Conservation (phyloP, 495 filamentous ascomycete species). For the Tuber magnatum region DNA sequence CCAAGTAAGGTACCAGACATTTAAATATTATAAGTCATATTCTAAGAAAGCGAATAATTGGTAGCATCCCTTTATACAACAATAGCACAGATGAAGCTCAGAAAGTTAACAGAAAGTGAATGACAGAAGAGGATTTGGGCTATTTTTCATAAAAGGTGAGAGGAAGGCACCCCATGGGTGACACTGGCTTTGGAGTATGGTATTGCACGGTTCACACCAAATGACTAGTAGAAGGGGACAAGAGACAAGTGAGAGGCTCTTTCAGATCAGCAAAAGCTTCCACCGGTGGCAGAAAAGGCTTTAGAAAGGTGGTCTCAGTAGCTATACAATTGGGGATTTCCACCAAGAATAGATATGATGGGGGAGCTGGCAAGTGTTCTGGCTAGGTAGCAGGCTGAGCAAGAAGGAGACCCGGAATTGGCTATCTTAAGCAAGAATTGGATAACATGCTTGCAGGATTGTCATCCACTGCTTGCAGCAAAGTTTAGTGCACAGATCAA, state of each 20-base stretch:
- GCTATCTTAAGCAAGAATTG: no score
- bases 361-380: slow-evolving; percentile 6
- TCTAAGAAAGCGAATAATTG: neutral
- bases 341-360: slow-evolving; percentile 9
- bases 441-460: no score
- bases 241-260: neutral
- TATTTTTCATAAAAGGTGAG: neutral
- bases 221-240: no score
- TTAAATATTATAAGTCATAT: neutral
- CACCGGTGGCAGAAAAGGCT: slow-evolving; percentile 1
- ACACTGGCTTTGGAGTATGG: neutral
- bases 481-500: no score
- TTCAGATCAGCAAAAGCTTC: slow-evolving; percentile 7
- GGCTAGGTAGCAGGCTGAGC: no score
- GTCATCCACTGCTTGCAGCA: no score
- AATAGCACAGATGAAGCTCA: neutral
- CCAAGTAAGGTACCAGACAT: neutral
- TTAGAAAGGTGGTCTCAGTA: slow-evolving; percentile 5
- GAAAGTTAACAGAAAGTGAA: neutral
- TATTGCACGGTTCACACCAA: neutral
- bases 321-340: neutral
- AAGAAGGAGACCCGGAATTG: no score
- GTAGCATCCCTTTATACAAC: neutral
- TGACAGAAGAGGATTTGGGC: neutral
- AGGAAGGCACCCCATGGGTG: neutral